A percentile compares a stretch with the other conserved stretches of the same genome.
Conservation (phyloP, 2,329 filamentous ascomycete species). For the Penicillium expansum region DNA sequence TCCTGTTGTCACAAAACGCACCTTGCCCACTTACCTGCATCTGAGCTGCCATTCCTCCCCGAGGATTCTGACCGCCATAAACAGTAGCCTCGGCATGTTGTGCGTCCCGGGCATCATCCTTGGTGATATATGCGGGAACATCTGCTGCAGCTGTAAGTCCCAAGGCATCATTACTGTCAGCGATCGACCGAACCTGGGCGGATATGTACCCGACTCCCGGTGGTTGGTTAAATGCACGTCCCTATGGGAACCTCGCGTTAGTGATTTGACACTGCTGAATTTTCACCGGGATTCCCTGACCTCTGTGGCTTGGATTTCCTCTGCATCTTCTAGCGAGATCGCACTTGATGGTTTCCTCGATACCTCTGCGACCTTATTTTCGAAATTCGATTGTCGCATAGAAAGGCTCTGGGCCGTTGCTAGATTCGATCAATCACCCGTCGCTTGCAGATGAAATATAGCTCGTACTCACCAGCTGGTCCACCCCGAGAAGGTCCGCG, state of each 20-base stretch:
- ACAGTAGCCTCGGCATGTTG: conserved; percentile 28
- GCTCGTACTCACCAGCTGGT: conserved; percentile 28
- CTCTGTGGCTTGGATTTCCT: conserved; percentile 32
- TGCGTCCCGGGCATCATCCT: conserved; percentile 33
- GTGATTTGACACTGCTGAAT: not conserved
- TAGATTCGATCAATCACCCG: conserved; percentile 6
- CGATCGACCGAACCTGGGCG: conserved; percentile 34
- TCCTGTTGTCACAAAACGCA: not conserved
- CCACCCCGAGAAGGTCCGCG: conserved; percentile 32
- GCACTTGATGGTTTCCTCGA: conserved; percentile 33
- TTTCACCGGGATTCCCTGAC: conserved; percentile 12
- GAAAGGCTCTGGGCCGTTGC: conserved; percentile 35
- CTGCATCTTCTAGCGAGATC: conserved; percentile 35
- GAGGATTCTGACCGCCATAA: conserved; percentile 33
- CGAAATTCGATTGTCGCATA: conserved; percentile 36
- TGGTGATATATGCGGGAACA: conserved; percentile 31
- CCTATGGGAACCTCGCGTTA: conserved; percentile 16
- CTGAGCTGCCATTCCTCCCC: conserved; percentile 32
- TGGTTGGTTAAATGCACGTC: conserved; percentile 34
- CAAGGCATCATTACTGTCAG: conserved; percentile 33
- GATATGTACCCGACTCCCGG: conserved; percentile 32
- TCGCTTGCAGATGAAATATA: not conserved
- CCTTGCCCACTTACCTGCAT: conserved; percentile 31
- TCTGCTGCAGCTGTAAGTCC: conserved; percentile 24
- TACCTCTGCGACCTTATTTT: conserved; percentile 32